Percentiles rank a stretch among this genome's conserved stretches.
These are phyloP conservation scores for Agrocybe pediades DNA, from an alignment of 768 basidiomycete genomes.

Conservation along the genomic window DNA sequence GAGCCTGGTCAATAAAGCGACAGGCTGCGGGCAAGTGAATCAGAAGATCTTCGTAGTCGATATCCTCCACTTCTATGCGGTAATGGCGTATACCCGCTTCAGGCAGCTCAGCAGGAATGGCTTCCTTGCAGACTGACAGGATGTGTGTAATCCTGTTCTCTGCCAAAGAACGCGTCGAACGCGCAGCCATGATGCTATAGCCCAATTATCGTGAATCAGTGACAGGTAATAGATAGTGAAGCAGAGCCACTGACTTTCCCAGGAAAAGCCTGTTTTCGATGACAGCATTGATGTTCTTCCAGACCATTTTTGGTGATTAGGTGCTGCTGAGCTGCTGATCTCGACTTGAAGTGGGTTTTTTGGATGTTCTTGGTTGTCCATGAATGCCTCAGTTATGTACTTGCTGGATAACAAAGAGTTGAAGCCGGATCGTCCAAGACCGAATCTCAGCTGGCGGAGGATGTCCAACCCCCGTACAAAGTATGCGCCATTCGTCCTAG, in stretches of 20 bases:
- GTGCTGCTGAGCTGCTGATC: slow-evolving; percentile 1
- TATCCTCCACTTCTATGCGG: slow-evolving; percentile 70
- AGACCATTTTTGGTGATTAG: slow-evolving; percentile 42
- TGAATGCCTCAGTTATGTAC: slow-evolving; percentile 20
- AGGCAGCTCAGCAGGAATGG: slow-evolving; percentile 69
- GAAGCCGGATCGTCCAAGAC: slow-evolving; percentile 17
- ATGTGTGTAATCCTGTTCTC: slow-evolving; percentile 82
- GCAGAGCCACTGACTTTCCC: slow-evolving; percentile 63
- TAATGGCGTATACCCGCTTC: slow-evolving; percentile 70
- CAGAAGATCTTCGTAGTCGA: slow-evolving; percentile 69
- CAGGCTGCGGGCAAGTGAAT: slow-evolving; percentile 67
- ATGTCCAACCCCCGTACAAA: slow-evolving; percentile 25
- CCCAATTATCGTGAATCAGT: slow-evolving; percentile 21
- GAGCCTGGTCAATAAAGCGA: slow-evolving; percentile 64
- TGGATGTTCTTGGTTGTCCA: slow-evolving; percentile 12
- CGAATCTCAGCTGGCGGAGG: slow-evolving; percentile 21
- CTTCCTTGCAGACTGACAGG: slow-evolving; percentile 74
- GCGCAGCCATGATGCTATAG: slow-evolving; percentile 66
- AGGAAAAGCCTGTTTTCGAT: slow-evolving; percentile 68
- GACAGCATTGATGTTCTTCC: slow-evolving; percentile 71
- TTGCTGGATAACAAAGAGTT: slow-evolving; percentile 11
- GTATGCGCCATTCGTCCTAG: slow-evolving; percentile 24
- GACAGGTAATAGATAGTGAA: slow-evolving; percentile 11
- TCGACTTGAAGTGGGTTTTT: slow-evolving; percentile 17
- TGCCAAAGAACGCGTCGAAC: slow-evolving; percentile 67